phyloP scores from a whole-genome alignment of 2,329 filamentous ascomycete species.

The Fusarium hainanense region DNA sequence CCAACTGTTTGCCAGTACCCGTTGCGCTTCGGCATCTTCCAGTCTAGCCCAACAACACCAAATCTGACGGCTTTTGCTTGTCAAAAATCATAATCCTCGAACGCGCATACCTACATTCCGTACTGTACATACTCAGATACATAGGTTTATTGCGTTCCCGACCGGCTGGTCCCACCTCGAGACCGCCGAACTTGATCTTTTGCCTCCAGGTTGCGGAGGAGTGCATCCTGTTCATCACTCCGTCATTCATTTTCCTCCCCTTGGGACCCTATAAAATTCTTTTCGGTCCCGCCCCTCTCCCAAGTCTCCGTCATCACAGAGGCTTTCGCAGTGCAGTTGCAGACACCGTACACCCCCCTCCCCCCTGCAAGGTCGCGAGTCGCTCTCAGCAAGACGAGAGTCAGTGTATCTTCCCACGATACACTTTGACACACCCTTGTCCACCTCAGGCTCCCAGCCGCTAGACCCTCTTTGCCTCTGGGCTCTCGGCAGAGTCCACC shows the following conservation, averaged over 20 bases:
- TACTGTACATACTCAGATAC: background rate
- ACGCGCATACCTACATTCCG: slow-evolving; percentile 14
- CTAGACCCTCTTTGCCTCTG: slow-evolving; percentile 53
- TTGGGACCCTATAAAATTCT: slow-evolving; percentile 49
- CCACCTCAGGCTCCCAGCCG: slow-evolving; percentile 48
- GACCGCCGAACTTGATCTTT: slow-evolving; percentile 8
- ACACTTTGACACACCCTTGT: slow-evolving; percentile 45
- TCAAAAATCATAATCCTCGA: slow-evolving; percentile 29
- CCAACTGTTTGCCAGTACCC: slow-evolving; percentile 27
- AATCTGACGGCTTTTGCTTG: slow-evolving; percentile 15
- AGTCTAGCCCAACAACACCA: slow-evolving; percentile 23
- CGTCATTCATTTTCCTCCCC: slow-evolving; percentile 44
- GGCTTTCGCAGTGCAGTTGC: slow-evolving; percentile 37
- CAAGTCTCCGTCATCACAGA: slow-evolving; percentile 43
- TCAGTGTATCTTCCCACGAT: slow-evolving; percentile 45
- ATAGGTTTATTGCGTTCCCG: slow-evolving; percentile 10
- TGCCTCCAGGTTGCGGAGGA: slow-evolving; percentile 42
- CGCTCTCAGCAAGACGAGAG: slow-evolving; percentile 46
- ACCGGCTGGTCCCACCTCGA: slow-evolving; percentile 37
- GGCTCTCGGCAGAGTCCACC: slow-evolving; percentile 48
- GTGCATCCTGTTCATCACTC: slow-evolving; percentile 45
- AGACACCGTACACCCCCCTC: slow-evolving; percentile 26
- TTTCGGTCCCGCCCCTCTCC: slow-evolving; percentile 45
- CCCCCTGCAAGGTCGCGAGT: slow-evolving; percentile 40
- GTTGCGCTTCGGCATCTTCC: slow-evolving; percentile 38